Conservation (phyloP, 148 eudicot genomes). For the Chenopodium album region DNA sequence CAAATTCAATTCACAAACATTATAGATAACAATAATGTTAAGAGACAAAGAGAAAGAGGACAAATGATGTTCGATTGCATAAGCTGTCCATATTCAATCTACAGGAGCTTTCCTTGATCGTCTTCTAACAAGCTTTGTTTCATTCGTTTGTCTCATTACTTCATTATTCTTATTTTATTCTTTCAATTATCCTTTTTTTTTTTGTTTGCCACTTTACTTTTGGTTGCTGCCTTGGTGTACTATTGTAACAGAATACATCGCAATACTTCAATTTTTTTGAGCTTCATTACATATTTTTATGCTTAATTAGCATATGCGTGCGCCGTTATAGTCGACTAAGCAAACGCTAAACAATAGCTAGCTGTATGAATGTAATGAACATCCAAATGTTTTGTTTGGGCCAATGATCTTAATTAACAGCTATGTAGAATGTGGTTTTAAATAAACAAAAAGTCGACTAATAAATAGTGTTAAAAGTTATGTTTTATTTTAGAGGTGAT, state of each 20-base stretch:
- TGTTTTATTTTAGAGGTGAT: no score
- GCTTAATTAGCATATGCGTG: neutral
- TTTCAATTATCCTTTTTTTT: neutral
- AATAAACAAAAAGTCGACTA: no score
- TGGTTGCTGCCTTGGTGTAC: neutral
- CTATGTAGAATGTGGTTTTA: no score
- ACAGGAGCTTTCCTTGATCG: conserved; percentile 16
- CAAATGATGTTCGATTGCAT: conserved; percentile 15
- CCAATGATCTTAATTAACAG: no score
- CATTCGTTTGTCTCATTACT: conserved; percentile 1
- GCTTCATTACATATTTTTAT: neutral
- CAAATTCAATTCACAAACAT: neutral
- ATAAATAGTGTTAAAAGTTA: no score
- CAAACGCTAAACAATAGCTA: neutral
- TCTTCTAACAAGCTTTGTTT: neutral
- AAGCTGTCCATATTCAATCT: conserved; percentile 24
- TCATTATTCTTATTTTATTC: neutral
- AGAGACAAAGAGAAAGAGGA: conserved; percentile 20
- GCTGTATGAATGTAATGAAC: neutral
- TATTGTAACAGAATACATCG: neutral
- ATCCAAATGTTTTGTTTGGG: neutral
- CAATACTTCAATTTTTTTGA: neutral
- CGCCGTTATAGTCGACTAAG: neutral
- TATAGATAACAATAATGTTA: conserved; percentile 1
- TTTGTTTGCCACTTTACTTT: neutral